Evolutionary conservation across 2,329 filamentous ascomycete species (phyloP), one percentile per base, ranked within the genome.

Genomic region (Verticillium dahliae): DNA sequence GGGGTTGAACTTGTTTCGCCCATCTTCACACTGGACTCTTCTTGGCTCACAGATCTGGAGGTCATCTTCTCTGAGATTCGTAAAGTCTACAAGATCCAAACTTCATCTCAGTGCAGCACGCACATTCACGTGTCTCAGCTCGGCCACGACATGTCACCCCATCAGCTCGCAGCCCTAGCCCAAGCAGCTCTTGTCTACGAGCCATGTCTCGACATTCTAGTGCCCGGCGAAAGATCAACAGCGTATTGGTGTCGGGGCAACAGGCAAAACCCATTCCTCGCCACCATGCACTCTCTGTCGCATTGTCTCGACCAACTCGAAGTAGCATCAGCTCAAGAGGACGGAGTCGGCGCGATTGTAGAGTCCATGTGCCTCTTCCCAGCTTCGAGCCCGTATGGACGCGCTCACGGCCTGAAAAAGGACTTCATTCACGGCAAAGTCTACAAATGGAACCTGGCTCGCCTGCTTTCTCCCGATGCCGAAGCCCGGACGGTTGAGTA

Each of bases 381-480:
- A 0, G 68, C 70, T 10, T 59, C 62, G 1, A 73, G 70, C 22
- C 67, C 70, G 1, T 72, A 71, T 57, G 75, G 73, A 27, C 65
- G 65, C 1, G 68, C 70, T 6, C 67, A 72, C 22, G 70, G 72
- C 11, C 67, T 67, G 61, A 70, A 68, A 56, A 62, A 67, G 41
- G 70, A 75, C 60, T 76, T 76, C 62, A 66, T 77, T 27, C 69
- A 73, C 52, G 74, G 74, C 13, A 75, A 75, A 60, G 71, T 74
- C 35, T 77, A 74, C 66, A 77, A 76, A 69, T 77, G 75, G 75
- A 71, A 76, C 58, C 72, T 76, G 59, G 67, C 70, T 0, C 69
- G 70, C 1, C 67, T 75, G 52, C 45, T 72, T 38, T 39, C 63
- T 9, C 55, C 60, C 6, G 3, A 14, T 5, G 58, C 38, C 6